Evolutionary conservation across 1,284 basidiomycete species (phyloP).

Genomic region (Ceratobasidium sp.): DNA sequence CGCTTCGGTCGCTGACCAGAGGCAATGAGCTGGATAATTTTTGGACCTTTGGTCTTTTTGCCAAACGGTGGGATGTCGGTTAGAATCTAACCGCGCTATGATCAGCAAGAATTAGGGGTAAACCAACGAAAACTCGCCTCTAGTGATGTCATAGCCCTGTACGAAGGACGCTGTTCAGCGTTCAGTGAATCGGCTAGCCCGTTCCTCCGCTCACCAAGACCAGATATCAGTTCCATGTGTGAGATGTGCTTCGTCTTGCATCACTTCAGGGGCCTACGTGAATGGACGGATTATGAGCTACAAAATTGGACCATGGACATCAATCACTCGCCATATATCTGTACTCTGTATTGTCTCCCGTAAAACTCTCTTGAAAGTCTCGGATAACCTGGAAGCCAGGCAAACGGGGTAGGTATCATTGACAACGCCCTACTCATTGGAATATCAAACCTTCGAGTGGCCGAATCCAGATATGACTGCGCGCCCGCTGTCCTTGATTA

Average conservation of each 20-base stretch:
- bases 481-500: conserved; percentile 44
- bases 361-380: conserved; percentile 32
- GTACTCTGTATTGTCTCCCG: conserved; percentile 34
- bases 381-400: neutral
- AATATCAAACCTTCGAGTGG: conserved; percentile 23
- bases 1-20: neutral
- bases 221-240: conserved; percentile 35
- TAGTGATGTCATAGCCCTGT: conserved; percentile 37
- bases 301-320: neutral
- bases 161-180: neutral
- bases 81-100: conserved; percentile 17
- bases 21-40: conserved; percentile 8
- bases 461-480: conserved; percentile 41
- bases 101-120: neutral
- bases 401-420: no score
- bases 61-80: conserved; percentile 38
- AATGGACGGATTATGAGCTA: neutral
- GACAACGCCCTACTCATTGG: neutral
- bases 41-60: conserved; percentile 6
- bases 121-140: neutral
- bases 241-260: conserved; percentile 24
- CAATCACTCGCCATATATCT: conserved; percentile 28
- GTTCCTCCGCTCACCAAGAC: conserved; percentile 10
- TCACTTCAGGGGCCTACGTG: conserved; percentile 29
- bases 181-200: neutral